phyloP scores from a whole-genome alignment of 192 early-diverging fungal species.

The Coemansia sp. region DNA sequence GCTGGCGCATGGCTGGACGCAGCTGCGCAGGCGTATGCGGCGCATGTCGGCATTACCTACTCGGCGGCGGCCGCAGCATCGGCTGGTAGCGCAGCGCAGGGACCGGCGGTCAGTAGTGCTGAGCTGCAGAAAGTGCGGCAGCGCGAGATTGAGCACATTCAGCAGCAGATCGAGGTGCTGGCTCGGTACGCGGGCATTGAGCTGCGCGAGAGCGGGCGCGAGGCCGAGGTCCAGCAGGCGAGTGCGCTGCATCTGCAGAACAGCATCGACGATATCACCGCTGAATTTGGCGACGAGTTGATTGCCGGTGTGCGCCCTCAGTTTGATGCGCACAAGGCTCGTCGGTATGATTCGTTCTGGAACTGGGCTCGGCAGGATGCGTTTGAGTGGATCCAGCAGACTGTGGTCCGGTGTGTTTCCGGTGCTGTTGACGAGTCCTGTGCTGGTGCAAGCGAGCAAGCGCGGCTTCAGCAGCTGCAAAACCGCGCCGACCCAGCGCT shows the following conservation, averaged over 20 bases:
- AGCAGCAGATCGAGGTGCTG: slow-evolving; percentile 80
- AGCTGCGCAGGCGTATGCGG: slow-evolving; percentile 81
- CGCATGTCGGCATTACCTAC: slow-evolving; percentile 68
- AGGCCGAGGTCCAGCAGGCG: slow-evolving; percentile 61
- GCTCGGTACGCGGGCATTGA: slow-evolving; percentile 81
- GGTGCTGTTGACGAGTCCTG: slow-evolving; percentile 64
- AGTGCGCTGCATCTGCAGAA: slow-evolving; percentile 60
- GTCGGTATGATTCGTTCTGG: no score
- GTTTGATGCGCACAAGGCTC: slow-evolving; percentile 79
- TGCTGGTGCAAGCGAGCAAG: slow-evolving; percentile 62
- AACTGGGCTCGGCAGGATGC: no score
- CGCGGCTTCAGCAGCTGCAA: slow-evolving; percentile 56
- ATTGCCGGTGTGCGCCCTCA: slow-evolving; percentile 76
- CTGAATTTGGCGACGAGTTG: slow-evolving; percentile 80
- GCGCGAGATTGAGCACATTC: slow-evolving; percentile 67
- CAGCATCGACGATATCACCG: slow-evolving; percentile 72
- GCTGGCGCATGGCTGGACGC: slow-evolving; percentile 50
- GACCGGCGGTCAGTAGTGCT: slow-evolving; percentile 82
- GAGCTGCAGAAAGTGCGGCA: slow-evolving; percentile 80
- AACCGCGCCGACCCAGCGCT: slow-evolving; percentile 75
- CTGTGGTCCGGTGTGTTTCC: slow-evolving; percentile 75
- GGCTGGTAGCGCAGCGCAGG: neutral
- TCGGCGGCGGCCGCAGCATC: neutral
- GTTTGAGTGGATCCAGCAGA: no score
- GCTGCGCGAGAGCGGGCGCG: slow-evolving; percentile 65